Evolutionary conservation across 805 yeast species (phyloP).

Genomic region (Ogataea glucozyma): DNA sequence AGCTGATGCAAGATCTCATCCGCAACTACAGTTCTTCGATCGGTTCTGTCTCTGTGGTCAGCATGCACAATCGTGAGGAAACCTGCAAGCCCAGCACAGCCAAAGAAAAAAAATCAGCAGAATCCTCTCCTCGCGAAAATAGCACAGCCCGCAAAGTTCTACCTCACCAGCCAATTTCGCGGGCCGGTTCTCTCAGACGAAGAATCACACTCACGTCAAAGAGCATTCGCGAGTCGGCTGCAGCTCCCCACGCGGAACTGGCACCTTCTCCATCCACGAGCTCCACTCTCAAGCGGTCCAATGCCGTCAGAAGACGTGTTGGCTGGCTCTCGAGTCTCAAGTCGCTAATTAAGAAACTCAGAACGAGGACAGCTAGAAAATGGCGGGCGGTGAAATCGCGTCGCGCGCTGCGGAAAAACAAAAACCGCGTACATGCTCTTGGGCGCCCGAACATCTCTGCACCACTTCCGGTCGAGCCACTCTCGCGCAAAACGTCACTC

Average conservation of each 20-base stretch:
- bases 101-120: not conserved
- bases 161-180: conserved; percentile 14
- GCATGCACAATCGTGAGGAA: not conserved
- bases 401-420: conserved; percentile 4
- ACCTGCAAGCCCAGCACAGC: too few relatives aligned
- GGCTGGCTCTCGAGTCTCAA: conserved; percentile 31
- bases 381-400: conserved; percentile 24
- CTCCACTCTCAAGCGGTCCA: conserved; percentile 30
- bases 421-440: too few relatives aligned
- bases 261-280: conserved; percentile 1
- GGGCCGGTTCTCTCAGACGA: conserved; percentile 17
- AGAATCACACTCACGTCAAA: conserved; percentile 15
- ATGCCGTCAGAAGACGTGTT: conserved; percentile 34
- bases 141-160: conserved; percentile 4
- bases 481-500: conserved; percentile 1
- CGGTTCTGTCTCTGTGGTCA: not conserved
- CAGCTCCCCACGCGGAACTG: not conserved
- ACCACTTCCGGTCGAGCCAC: conserved; percentile 2
- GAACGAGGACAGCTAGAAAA: conserved; percentile 13
- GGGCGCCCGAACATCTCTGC: conserved; percentile 3
- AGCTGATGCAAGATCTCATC: conserved; percentile 14
- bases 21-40: conserved; percentile 8
- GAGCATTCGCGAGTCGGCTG: conserved; percentile 7
- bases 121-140: conserved; percentile 1
- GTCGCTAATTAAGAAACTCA: conserved; percentile 15